Conservation (phyloP, 371 early-diverging fungal species). For the Rhizopus delemar region DNA sequence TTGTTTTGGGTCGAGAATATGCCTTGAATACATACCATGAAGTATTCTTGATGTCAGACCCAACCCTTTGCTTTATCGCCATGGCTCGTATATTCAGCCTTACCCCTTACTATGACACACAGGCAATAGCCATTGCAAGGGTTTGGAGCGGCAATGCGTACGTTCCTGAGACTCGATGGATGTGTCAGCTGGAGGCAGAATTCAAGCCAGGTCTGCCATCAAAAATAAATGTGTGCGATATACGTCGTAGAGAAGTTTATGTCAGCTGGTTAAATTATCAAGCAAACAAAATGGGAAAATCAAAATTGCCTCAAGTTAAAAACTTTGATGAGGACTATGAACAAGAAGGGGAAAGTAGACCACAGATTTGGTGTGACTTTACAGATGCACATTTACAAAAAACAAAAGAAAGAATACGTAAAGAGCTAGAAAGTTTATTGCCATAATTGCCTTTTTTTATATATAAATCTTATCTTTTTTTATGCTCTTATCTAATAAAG, state of each 20-base stretch:
- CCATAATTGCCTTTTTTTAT: not conserved
- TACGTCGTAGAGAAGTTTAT: slow-evolving; percentile 16
- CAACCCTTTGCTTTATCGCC: slow-evolving; percentile 42
- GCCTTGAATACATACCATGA: slow-evolving; percentile 35
- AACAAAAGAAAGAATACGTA: not conserved
- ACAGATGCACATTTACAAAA: slow-evolving; percentile 5
- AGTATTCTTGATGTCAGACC: slow-evolving; percentile 37
- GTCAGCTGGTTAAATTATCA: slow-evolving; percentile 42
- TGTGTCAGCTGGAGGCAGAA: slow-evolving; percentile 23
- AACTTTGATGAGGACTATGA: slow-evolving; percentile 17
- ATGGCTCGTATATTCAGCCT: slow-evolving; percentile 24
- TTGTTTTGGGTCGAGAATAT: slow-evolving; percentile 9
- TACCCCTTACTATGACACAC: slow-evolving; percentile 32
- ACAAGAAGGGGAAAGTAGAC: not conserved
- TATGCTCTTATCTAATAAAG: slow-evolving; percentile 51
- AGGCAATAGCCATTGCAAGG: slow-evolving; percentile 38
- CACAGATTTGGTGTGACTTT: not conserved
- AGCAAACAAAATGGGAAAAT: slow-evolving; percentile 11
- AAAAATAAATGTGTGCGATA: slow-evolving; percentile 5
- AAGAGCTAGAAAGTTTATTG: not conserved
- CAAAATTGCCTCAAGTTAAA: slow-evolving; percentile 7
- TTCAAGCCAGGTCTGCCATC: slow-evolving; percentile 13
- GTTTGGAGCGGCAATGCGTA: slow-evolving; percentile 39
- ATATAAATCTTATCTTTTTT: not conserved
- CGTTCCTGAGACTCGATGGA: slow-evolving; percentile 24